phyloP scores from a whole-genome alignment of 2,329 filamentous ascomycete species.

The Neopestalotiopsis sp. region DNA sequence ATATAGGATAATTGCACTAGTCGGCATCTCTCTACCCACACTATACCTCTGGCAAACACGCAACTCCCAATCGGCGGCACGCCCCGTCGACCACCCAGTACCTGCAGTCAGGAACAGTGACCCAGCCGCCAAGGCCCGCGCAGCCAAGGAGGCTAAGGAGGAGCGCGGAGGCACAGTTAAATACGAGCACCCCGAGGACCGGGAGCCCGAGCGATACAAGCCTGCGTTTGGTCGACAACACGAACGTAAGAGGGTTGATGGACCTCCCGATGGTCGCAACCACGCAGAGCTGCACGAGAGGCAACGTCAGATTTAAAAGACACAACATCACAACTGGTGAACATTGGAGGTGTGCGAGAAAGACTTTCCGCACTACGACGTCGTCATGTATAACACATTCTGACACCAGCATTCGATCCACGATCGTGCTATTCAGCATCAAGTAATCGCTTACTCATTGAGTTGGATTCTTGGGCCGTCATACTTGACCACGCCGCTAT shows the following conservation, averaged over 20 bases:
- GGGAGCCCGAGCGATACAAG: constrained; percentile 19
- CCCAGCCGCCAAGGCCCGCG: constrained; percentile 6
- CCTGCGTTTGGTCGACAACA: constrained; percentile 18
- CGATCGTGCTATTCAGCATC: no score
- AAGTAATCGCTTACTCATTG: no score
- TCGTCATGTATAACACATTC: no score
- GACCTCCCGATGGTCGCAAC: constrained; percentile 20
- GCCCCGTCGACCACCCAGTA: not conserved
- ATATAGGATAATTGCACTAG: constrained; percentile 12
- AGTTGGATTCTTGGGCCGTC: no score
- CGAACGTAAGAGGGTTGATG: constrained; percentile 19
- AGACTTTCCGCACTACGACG: no score
- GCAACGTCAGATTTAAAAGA: not conserved
- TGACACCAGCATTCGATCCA: no score
- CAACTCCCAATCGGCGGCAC: not conserved
- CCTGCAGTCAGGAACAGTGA: not conserved
- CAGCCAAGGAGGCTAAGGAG: not conserved
- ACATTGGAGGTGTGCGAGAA: no score
- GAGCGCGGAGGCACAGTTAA: not conserved
- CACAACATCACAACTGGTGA: no score
- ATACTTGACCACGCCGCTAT: no score
- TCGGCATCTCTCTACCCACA: constrained; percentile 16
- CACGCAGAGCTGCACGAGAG: constrained; percentile 16
- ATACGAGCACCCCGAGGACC: constrained; percentile 18
- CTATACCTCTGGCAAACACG: not conserved